phyloP scores from a whole-genome alignment of 192 early-diverging fungal species.

The Ambispora gerdemannii region DNA sequence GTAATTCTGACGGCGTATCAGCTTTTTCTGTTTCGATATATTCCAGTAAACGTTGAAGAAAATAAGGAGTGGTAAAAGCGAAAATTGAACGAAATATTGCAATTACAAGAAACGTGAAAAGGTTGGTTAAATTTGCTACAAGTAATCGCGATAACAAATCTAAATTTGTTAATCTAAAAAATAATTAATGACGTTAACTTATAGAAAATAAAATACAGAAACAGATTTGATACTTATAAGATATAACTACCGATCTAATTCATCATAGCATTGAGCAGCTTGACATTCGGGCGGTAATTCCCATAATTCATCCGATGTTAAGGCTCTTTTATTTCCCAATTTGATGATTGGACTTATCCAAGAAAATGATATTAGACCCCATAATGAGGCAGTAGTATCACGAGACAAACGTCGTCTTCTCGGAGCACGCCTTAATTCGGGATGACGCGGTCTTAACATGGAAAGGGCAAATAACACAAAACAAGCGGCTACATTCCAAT shows the following conservation, averaged over 20 bases:
- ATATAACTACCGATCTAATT: slow-evolving; percentile 22
- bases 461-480: slow-evolving; percentile 22
- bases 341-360: slow-evolving; percentile 41
- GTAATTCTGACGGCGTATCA: slow-evolving; percentile 36
- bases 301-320: slow-evolving; percentile 37
- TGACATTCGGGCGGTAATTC: slow-evolving; percentile 33
- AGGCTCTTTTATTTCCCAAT: slow-evolving; percentile 32
- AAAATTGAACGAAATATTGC: slow-evolving; percentile 36
- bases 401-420: slow-evolving; percentile 30
- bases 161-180: slow-evolving; percentile 20
- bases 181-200: no score
- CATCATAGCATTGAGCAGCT: slow-evolving; percentile 27
- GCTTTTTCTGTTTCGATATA: slow-evolving; percentile 35
- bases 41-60: slow-evolving; percentile 40
- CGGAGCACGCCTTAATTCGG: slow-evolving; percentile 11
- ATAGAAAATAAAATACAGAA: background rate
- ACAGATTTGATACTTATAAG: background rate
- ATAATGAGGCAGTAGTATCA: slow-evolving; percentile 33
- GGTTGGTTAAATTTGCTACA: slow-evolving; percentile 12
- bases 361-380: slow-evolving; percentile 19
- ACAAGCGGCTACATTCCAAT: slow-evolving; percentile 23
- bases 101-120: slow-evolving; percentile 25
- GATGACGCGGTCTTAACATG: slow-evolving; percentile 25
- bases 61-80: slow-evolving; percentile 51
- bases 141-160: slow-evolving; percentile 23